A percentile compares a stretch with the other conserved stretches of the same genome.
phyloP scores from a whole-genome alignment of 1,284 basidiomycete genomes.

The Rhodotorula sp. region DNA sequence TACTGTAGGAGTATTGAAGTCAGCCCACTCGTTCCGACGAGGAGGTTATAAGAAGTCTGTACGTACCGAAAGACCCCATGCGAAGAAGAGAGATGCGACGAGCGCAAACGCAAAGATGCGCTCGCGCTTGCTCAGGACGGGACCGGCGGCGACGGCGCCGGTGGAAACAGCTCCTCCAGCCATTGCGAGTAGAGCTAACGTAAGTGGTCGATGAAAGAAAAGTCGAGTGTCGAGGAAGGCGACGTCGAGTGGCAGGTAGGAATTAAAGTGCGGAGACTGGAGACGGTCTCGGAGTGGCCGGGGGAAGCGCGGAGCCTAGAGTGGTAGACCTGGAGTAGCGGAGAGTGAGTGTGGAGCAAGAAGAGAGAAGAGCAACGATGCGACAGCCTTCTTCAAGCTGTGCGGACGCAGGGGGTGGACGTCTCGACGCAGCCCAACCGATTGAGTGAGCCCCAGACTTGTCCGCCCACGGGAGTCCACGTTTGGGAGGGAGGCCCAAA shows the following conservation, averaged over 20 bases:
- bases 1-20: slow-evolving; percentile 44
- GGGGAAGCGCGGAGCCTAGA: not conserved
- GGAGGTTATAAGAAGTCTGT: not conserved
- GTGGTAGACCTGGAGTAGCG: not conserved
- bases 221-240: not conserved
- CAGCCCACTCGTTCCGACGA: not conserved
- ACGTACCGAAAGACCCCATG: not conserved
- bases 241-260: not conserved
- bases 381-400: not conserved
- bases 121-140: slow-evolving; percentile 19
- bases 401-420: not conserved
- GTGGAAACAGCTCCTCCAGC: slow-evolving; percentile 25
- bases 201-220: not conserved
- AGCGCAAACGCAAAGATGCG: slow-evolving; percentile 56
- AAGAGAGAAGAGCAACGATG: not conserved
- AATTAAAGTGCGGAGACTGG: not conserved
- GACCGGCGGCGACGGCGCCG: slow-evolving; percentile 17
- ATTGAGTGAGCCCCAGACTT: not conserved
- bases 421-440: not conserved
- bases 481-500: not conserved
- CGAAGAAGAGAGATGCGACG: slow-evolving; percentile 22
- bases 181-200: slow-evolving; percentile 11
- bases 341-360: slow-evolving; percentile 7
- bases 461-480: not conserved
- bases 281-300: not conserved